Base-by-base conservation (phyloP, 768 basidiomycete species). In the Coprinopsis marcescibilis region DNA sequence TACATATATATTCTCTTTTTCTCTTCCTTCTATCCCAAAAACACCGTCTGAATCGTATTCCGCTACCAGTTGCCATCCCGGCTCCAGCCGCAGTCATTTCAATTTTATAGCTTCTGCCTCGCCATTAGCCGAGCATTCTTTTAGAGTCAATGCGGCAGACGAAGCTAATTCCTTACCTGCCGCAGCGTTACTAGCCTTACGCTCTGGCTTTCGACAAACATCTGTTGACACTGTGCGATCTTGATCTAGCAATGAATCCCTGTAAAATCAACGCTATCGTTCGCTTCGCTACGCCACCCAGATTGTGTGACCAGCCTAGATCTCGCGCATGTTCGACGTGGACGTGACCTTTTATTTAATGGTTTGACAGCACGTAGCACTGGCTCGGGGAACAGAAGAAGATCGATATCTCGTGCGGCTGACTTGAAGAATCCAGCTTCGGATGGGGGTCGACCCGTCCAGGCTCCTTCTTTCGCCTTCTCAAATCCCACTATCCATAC, bases 11-110 rank as follows among this genome's bases (percentile, higher is more conserved):
- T n/a, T n/a, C n/a, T 29, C 38, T 19, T 27, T 27, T 51, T 23
- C 38, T n/a, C 39, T 33, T 24, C 34, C 40, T 39, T 47, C 25
- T 25, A 11, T 46, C 50, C 15, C 39, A 12, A 26, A 4, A 43
- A 15, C 10, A 32, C 26, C 51, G 48, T 55, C 25, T 36, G 14
- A 50, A 48, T 48, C 48, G 54, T 50, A 33, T 32, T 40, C 46
- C n/a, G n/a, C n/a, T n/a, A n/a, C n/a, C 37, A 40, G 38, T 23
- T 36, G 15, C 30, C 46, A 4, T 40, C 45, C 49, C 49, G 51
- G 40, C 37, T 43, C 35, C 48, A 43, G 42, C 48, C 53, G 46
- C 44, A 42, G 43, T 41, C 45, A 43, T 24, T 20, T 23, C 48
- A 46, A 50, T 19, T 27, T 27, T 24, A 26, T 32, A 38, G 36